Conservation (phyloP, 73 alveolate genomes). For the Paramecium caudatum region DNA sequence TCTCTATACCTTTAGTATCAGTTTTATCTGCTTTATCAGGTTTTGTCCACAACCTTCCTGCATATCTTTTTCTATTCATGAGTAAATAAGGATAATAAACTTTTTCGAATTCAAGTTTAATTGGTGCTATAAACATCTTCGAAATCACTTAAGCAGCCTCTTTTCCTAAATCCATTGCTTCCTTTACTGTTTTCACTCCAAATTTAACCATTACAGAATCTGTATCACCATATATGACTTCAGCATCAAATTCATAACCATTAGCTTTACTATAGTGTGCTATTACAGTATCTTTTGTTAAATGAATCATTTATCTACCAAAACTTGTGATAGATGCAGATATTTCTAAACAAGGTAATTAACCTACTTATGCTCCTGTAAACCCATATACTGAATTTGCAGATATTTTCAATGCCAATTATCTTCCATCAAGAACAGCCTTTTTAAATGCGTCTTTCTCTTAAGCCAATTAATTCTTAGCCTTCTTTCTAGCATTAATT, state of each 20-base stretch:
- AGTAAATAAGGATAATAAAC: constrained; percentile 99
- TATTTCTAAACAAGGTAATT: constrained; percentile 98
- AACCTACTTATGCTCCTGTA: constrained; percentile 99
- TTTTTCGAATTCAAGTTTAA: constrained; percentile 99
- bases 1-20: constrained; percentile 98
- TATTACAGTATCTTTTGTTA: constrained; percentile 76
- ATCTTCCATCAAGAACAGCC: constrained; percentile 99
- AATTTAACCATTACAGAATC: constrained; percentile 99
- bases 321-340: constrained; percentile 96
- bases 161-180: constrained; percentile 96
- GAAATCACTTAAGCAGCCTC: constrained; percentile 98
- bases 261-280: constrained; percentile 87
- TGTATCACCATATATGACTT: constrained; percentile 99
- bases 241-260: constrained; percentile 95
- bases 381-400: constrained; percentile 99
- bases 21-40: constrained; percentile 97
- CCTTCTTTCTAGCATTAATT: constrained; percentile 98
- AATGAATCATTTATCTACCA: constrained; percentile 88
- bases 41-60: constrained; percentile 96
- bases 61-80: constrained; percentile 97
- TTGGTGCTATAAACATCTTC: constrained; percentile 94
- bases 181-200: constrained; percentile 93
- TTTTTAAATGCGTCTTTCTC: constrained; percentile 96
- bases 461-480: constrained; percentile 87
- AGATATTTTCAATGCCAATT: constrained; percentile 98